Conservation (phyloP, 1,139 yeast genomes). For the Arxiozyma bovina region DNA sequence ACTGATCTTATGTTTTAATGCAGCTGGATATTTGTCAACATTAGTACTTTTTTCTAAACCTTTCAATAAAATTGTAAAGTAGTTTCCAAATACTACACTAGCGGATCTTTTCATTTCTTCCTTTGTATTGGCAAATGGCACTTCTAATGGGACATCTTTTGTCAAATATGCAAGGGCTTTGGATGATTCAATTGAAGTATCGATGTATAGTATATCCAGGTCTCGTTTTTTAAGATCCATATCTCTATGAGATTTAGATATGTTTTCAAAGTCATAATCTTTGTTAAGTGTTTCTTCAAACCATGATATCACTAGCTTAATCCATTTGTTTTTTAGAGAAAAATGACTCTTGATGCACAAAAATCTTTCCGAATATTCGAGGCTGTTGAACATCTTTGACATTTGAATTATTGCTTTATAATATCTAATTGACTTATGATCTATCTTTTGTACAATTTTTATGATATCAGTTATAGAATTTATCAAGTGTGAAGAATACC, state of each 20-base stretch:
- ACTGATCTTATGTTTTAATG: constrained; percentile 44
- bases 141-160: constrained; percentile 49
- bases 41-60: constrained; percentile 54
- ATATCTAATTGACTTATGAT: constrained; percentile 32
- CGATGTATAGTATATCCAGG: constrained; percentile 47
- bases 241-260: constrained; percentile 27
- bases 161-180: constrained; percentile 48
- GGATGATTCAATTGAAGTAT: constrained; percentile 58
- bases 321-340: constrained; percentile 49
- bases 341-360: constrained; percentile 48
- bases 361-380: constrained; percentile 40
- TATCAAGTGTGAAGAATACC: constrained; percentile 35
- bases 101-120: constrained; percentile 50
- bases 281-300: constrained; percentile 44
- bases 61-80: constrained; percentile 61
- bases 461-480: constrained; percentile 32
- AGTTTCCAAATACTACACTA: constrained; percentile 59
- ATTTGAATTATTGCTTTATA: constrained; percentile 49
- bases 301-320: constrained; percentile 58
- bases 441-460: constrained; percentile 33
- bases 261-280: constrained; percentile 30
- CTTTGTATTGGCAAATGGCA: constrained; percentile 52
- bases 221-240: constrained; percentile 35
- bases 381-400: constrained; percentile 44
- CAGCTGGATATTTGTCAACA: constrained; percentile 29